Evolutionary conservation across 176 grass and related monocot species (phyloP), one percentile per base, ranked within the genome.

Genomic region (Oryza meyeriana): DNA sequence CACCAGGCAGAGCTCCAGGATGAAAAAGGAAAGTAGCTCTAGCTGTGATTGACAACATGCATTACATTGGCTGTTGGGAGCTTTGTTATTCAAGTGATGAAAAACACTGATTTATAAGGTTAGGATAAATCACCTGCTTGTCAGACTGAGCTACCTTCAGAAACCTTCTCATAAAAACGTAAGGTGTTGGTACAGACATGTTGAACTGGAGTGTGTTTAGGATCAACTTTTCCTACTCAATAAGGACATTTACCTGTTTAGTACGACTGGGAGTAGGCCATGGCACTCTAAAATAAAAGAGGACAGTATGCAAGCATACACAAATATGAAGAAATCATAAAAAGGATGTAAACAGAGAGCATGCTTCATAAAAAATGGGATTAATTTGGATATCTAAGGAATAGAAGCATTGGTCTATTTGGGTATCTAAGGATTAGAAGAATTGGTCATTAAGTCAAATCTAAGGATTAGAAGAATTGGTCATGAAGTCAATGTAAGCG

Each of bases 91-190:
- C 36, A 76, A 52, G 33, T 76, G 32, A 38, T 5, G 27, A 22
- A 33, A 74, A 83, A 78, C 33, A 32, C 13, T 44, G 35, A 69
- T 71, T 71, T 28, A 80, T 38, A 66, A 69, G 18, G 42, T 77
- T 65, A 24, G 64, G 61, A 61, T 78, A 61, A 10, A 38, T 50
- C 71, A 99, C 93, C 93, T 94, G 85, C 74, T 68, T 89, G 79
- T 99, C 93, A 26, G 80, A 88, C 82, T 90, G 72, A 52, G 96
- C 91, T 77, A 87, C 93, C 83, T 99, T 94, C 44, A 96, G 83
- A 90, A 99, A 95, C 78, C 97, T 90, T 81, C 76, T 92, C 87
- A 99, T 92, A 61, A 95, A 99, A 74, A 95, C 87, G 39, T 93
- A 99, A 71, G 89, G 85, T 26, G 97, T 99, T 65, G 93, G 93